phyloP scores from a whole-genome alignment of 2,329 filamentous ascomycete genomes.

The Colletotrichum tabaci region DNA sequence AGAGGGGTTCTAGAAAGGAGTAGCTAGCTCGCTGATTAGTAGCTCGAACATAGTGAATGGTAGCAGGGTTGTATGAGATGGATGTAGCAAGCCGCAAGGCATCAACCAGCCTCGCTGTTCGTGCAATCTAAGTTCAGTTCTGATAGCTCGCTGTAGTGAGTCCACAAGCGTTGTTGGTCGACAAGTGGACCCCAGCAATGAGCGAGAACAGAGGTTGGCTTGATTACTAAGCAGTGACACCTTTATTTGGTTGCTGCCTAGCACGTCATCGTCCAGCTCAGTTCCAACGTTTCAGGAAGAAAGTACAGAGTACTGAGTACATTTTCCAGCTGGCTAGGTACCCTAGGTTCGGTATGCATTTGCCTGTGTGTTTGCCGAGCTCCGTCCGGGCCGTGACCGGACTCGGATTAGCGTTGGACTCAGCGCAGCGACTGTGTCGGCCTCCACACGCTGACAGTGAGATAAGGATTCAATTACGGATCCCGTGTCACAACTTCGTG shows the following conservation, averaged over 20 bases:
- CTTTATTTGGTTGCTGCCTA: background rate
- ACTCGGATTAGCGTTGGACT: slow-evolving; percentile 3
- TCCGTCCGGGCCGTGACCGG: slow-evolving; percentile 6
- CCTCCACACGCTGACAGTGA: background rate
- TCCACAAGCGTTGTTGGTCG: background rate
- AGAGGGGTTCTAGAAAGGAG: background rate
- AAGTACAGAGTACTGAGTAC: too few species aligned
- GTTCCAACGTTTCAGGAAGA: too few species aligned
- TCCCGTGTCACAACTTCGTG: slow-evolving; percentile 7
- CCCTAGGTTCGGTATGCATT: background rate
- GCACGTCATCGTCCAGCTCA: slow-evolving; percentile 4
- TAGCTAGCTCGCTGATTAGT: background rate
- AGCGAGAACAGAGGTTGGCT: too few species aligned
- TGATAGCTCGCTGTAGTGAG: background rate
- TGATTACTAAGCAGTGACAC: slow-evolving; percentile 8
- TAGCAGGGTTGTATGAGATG: background rate
- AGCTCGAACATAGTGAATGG: background rate
- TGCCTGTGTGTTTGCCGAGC: background rate
- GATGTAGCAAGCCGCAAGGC: too few species aligned
- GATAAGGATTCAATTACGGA: slow-evolving; percentile 18
- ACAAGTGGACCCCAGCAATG: background rate
- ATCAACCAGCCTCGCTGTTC: background rate
- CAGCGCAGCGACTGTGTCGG: background rate
- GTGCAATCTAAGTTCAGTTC: background rate
- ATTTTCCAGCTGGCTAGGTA: too few species aligned